Conservation (phyloP, 2,329 filamentous ascomycete species). For the Fusarium fujikuroi region DNA sequence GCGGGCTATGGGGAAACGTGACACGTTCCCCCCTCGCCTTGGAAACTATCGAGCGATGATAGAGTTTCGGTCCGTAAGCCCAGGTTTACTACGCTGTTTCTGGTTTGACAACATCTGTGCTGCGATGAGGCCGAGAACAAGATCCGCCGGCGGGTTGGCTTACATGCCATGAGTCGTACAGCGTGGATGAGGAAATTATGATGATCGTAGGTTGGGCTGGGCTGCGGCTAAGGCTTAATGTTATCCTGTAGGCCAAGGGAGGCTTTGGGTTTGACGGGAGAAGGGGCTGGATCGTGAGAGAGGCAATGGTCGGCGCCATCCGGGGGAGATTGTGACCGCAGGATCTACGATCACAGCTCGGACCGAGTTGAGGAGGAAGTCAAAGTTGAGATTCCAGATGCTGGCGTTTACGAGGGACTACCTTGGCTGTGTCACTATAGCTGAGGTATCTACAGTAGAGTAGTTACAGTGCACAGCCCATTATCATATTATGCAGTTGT, state of each 20-base stretch:
- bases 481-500: neutral
- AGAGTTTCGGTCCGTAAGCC: slow-evolving; percentile 26
- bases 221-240: neutral
- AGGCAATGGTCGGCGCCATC: slow-evolving; percentile 34
- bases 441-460: neutral
- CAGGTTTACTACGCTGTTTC: neutral
- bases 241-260: slow-evolving; percentile 11
- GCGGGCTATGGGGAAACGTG: slow-evolving; percentile 13
- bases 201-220: neutral
- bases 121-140: slow-evolving; percentile 26
- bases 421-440: neutral
- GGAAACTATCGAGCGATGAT: slow-evolving; percentile 20
- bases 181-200: neutral
- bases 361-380: slow-evolving; percentile 25
- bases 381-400: slow-evolving; percentile 1
- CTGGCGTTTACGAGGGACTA: neutral
- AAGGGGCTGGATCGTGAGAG: slow-evolving; percentile 10
- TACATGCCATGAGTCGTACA: slow-evolving; percentile 30
- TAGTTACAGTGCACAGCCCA: neutral
- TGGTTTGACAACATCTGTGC: slow-evolving; percentile 1
- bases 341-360: slow-evolving; percentile 27
- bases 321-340: slow-evolving; percentile 23
- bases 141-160: slow-evolving; percentile 3
- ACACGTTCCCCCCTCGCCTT: slow-evolving; percentile 3
- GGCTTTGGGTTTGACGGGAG: slow-evolving; percentile 10